Evolutionary conservation across 352 stramenopile genomes (phyloP), one percentile per base, ranked within the genome.

Genomic region (Phytophthora pisi): DNA sequence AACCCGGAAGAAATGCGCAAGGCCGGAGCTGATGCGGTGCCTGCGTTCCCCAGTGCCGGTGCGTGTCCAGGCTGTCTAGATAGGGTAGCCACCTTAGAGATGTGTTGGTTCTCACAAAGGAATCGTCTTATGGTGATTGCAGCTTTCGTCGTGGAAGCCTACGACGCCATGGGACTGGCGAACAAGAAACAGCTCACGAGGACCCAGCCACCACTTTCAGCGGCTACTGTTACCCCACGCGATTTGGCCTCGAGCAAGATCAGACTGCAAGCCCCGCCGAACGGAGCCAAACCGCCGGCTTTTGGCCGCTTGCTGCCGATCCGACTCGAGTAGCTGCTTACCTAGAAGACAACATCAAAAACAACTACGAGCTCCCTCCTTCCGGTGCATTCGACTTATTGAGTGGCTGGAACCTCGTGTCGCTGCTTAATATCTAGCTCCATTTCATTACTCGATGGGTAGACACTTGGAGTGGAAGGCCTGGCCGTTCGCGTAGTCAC

Each of bases 401-500:
- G 20, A 20, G 20, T 20, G 20, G 20, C 20, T 20, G 20, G 46
- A 47, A 10, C 26, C 18, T 43, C 15, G 11, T 40, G 31, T n/a
- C 3, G 16, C 24, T 6, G 24, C 10, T 40, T 46, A 15, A 46
- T 59, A 61, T n/a, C 9, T 64, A 2, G 30, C 16, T 53, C 34
- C 28, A 31, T 31, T 31, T 11, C 40, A 28, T 70, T 61, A 80
- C 52, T 92, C 86, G 34, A 88, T 74, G 23, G 86, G 70, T 38
- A 94, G 78, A 66, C 88, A 96, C 74, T 91, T 93, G 67, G 81
- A 81, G 66, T 96, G 88, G 72, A 92, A 94, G 40, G 88, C 83
- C 69, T 93, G 78, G 43, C 86, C 88, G 18, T 84, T 90, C 28
- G 82, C 72, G 64, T 96, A 96, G 75, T 94, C 88, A 36, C 88